Evolutionary conservation across 2,329 filamentous ascomycete species (phyloP), one percentile per base, ranked within the genome.

Genomic region (Berkeleyomyces basicola): DNA sequence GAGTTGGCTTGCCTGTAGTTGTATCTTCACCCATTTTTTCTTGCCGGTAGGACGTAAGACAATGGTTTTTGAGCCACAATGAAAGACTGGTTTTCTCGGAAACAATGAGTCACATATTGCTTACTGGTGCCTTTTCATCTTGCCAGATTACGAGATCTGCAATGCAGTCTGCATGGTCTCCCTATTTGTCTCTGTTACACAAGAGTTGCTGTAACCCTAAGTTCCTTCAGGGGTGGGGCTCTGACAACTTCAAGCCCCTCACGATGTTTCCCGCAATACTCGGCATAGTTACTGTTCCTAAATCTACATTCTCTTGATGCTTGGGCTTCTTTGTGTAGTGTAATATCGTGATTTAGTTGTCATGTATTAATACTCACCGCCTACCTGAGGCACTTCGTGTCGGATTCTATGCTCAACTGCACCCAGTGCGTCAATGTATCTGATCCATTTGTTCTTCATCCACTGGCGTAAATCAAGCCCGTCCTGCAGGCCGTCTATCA

Each of bases 341-440:
- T 23, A 23, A 23, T 23, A 53, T 37, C 31, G 33, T 53, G 10
- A 36, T 53, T 33, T 53, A 53, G 33, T 53, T 23, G 23, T 23
- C 57, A 33, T 36, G 39, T 59, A 53, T 37, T 59, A 67, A 63
- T 67, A 67, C 23, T 49, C 61, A 1, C 66, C 66, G n/a, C 63
- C 62, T 10, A 58, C 62, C n/a, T 66, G 64, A 23, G 67, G 67
- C 23, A 58, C 40, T 14, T 63, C 64, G 57, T 66, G 66, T 10
- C 64, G 62, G 33, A 60, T 44, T 16, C 11, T 61, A 39, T 53
- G 62, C 3, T 55, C 59, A 3, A 51, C 44, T 36, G 46, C 16
- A 43, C 67, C 66, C 2, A 67, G 65, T 46, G 64, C 65, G 39
- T 68, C 66, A 3, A 67, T 39, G 16, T 66, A 65, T 39, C 61